Conservation (phyloP, 2,329 filamentous ascomycete species). For the Fusarium xylarioides region DNA sequence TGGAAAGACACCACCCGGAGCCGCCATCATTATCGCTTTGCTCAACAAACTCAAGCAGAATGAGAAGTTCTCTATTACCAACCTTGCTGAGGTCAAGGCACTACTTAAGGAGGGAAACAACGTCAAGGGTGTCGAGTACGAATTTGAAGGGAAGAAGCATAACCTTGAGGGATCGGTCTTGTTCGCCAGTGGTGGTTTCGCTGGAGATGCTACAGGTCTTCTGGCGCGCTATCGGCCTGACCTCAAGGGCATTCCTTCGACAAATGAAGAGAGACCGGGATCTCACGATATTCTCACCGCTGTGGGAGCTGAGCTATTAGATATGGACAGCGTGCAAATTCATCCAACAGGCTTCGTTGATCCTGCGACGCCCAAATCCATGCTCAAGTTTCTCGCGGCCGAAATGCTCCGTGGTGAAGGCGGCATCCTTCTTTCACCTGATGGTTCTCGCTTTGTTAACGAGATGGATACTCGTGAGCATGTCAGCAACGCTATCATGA, state of each 20-base stretch:
- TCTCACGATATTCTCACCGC: conserved; percentile 56
- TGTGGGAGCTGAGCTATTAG: conserved; percentile 55
- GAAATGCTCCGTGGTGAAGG: conserved; percentile 71
- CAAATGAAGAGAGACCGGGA: conserved; percentile 67
- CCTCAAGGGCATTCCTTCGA: conserved; percentile 67
- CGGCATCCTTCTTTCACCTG: conserved; percentile 60
- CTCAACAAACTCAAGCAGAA: conserved; percentile 60
- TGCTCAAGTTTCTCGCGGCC: conserved; percentile 70
- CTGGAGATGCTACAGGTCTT: conserved; percentile 66
- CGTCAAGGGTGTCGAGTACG: conserved; percentile 64
- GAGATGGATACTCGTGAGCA: conserved; percentile 68
- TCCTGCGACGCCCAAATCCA: conserved; percentile 53
- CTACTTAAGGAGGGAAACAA: conserved; percentile 50
- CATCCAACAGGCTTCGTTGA: conserved; percentile 74
- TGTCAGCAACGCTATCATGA: conserved; percentile 63
- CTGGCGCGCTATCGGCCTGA: conserved; percentile 67
- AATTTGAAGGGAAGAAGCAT: conserved; percentile 46
- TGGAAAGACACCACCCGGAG: conserved; percentile 65
- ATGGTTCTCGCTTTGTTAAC: conserved; percentile 66
- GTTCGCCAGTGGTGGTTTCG: conserved; percentile 70
- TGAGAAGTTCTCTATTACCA: conserved; percentile 61
- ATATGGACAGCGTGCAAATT: conserved; percentile 68
- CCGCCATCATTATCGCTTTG: conserved; percentile 64
- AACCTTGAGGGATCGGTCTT: conserved; percentile 60
- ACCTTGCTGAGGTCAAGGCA: conserved; percentile 61